These are phyloP conservation scores for Goffeauzyma gilvescens DNA, from an alignment of 768 basidiomycete genomes.

Conservation along the genomic window DNA sequence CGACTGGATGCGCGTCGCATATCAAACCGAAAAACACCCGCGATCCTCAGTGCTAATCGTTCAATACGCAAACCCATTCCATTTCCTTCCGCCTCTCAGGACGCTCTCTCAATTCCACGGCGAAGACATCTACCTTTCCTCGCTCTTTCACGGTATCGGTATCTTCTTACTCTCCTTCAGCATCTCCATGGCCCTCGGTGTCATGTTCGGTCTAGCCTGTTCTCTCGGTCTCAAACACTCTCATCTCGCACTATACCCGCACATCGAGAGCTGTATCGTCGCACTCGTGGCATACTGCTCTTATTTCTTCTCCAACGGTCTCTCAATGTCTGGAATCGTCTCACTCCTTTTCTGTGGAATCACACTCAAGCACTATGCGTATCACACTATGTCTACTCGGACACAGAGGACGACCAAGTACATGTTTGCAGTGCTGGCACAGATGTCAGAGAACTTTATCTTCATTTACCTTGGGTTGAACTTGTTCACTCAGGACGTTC, in stretches of 20 bases:
- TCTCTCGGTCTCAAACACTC: constrained; percentile 90
- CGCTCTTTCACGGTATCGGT: constrained; percentile 87
- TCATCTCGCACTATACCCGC: constrained; percentile 54
- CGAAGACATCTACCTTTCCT: constrained; percentile 59
- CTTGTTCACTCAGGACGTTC: constrained; percentile 77
- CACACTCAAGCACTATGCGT: constrained; percentile 98
- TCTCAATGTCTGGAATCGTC: constrained; percentile 81
- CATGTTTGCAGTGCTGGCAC: constrained; percentile 82
- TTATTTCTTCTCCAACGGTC: constrained; percentile 96
- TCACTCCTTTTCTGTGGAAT: constrained; percentile 96
- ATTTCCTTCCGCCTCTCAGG: constrained; percentile 37
- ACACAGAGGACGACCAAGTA: constrained; percentile 89
- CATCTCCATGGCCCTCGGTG: constrained; percentile 83
- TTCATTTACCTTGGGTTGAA: constrained; percentile 96
- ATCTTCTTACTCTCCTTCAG: constrained; percentile 92
- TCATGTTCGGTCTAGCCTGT: constrained; percentile 72
- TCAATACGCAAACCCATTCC: no score
- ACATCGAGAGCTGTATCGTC: constrained; percentile 91
- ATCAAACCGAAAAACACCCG: no score
- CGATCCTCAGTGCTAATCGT: no score
- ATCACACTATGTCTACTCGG: constrained; percentile 91
- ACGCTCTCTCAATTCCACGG: constrained; percentile 84
- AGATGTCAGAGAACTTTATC: constrained; percentile 95
- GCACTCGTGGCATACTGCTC: constrained; percentile 85
- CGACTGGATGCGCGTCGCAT: no score